Evolutionary conservation across 345 rosid genomes (phyloP).

Genomic region (Capsella bursapastoris): DNA sequence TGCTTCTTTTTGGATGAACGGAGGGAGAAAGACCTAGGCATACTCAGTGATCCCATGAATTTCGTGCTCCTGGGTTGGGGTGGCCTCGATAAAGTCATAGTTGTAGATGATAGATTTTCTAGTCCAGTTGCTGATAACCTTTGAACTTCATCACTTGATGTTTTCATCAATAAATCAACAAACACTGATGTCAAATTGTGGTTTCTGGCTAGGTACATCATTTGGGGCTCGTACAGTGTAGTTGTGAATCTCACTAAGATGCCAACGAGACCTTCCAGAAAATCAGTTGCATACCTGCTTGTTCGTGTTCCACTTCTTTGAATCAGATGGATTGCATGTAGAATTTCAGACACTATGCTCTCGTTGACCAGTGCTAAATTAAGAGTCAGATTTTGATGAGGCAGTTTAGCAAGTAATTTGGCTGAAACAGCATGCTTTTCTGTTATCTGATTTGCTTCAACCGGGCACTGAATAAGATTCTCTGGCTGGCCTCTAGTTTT

Average conservation of each 20-base stretch:
- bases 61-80: slow-evolving; percentile 54
- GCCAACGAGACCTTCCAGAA: slow-evolving; percentile 82
- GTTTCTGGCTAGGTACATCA: slow-evolving; percentile 63
- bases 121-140: slow-evolving; percentile 78
- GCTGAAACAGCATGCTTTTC: slow-evolving; percentile 82
- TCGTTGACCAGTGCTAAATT: slow-evolving; percentile 66
- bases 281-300: slow-evolving; percentile 67
- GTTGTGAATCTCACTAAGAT: slow-evolving; percentile 87
- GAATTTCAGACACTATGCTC: slow-evolving; percentile 58
- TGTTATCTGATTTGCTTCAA: slow-evolving; percentile 54
- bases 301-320: slow-evolving; percentile 65
- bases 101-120: slow-evolving; percentile 78
- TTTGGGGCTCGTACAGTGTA: slow-evolving; percentile 74
- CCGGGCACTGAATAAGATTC: slow-evolving; percentile 56
- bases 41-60: slow-evolving; percentile 49
- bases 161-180: slow-evolving; percentile 71
- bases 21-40: slow-evolving; percentile 54
- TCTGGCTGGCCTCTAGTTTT: slow-evolving; percentile 78
- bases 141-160: slow-evolving; percentile 84
- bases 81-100: slow-evolving; percentile 60
- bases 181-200: slow-evolving; percentile 72
- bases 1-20: slow-evolving; percentile 56
- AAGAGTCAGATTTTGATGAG: slow-evolving; percentile 76
- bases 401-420: slow-evolving; percentile 75
- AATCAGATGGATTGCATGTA: slow-evolving; percentile 57